These are phyloP conservation scores for Phytopythium oedochilum DNA, from an alignment of 352 stramenopile genomes.

Conservation along the genomic window DNA sequence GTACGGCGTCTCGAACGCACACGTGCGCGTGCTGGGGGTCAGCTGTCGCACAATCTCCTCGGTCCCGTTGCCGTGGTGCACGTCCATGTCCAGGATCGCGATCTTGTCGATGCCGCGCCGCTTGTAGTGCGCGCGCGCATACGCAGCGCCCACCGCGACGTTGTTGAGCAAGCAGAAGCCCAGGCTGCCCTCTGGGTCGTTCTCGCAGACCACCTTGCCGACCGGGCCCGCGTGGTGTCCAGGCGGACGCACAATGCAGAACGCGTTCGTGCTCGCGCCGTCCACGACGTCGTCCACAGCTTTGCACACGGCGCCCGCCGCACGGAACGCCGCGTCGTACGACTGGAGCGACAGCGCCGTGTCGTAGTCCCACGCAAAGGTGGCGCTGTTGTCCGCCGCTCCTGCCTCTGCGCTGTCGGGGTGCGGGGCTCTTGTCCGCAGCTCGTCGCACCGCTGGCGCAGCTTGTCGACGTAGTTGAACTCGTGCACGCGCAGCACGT, in stretches of 20 bases:
- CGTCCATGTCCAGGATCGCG: conserved; percentile 98
- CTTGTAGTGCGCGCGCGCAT: conserved; percentile 92
- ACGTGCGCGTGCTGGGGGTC: conserved; percentile 79
- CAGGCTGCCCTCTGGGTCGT: conserved; percentile 85
- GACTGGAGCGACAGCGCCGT: conserved; percentile 77
- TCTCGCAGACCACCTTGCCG: conserved; percentile 91
- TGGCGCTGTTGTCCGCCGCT: conserved; percentile 15
- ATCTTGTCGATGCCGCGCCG: conserved; percentile 90
- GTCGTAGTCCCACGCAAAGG: conserved; percentile 61
- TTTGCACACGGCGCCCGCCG: conserved; percentile 80
- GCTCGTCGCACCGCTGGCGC: conserved; percentile 31
- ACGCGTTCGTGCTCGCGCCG: conserved; percentile 92
- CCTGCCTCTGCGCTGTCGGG: not conserved
- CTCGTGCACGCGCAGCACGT: conserved; percentile 90
- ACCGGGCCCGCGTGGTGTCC: conserved; percentile 96
- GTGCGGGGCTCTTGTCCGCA: conserved; percentile 9
- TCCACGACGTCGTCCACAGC: conserved; percentile 83
- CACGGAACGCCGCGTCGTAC: conserved; percentile 68
- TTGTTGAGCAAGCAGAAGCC: conserved; percentile 99
- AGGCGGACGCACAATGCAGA: conserved; percentile 95
- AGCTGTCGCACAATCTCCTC: conserved; percentile 94
- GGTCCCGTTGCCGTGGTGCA: conserved; percentile 98
- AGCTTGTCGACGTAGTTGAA: conserved; percentile 83
- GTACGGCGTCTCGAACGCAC: conserved; percentile 88
- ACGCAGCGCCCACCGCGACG: conserved; percentile 95